Evolutionary conservation across 805 yeast species (phyloP).

Genomic region (Candida ulmi): DNA sequence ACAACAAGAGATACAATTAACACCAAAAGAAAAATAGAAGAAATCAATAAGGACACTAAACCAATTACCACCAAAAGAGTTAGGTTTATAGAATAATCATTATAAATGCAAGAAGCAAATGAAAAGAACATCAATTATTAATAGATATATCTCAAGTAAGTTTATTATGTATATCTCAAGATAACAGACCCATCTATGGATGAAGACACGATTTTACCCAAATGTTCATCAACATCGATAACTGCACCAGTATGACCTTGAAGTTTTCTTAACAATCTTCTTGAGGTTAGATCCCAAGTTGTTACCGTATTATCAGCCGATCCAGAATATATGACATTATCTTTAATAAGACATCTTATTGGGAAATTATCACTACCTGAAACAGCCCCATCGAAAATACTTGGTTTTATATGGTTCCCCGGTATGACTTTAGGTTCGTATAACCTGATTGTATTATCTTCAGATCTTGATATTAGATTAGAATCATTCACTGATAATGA

Average conservation of each 20-base stretch:
- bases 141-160: too few species aligned
- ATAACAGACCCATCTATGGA: slow-evolving; percentile 55
- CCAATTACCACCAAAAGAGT: too few species aligned
- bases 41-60: too few species aligned
- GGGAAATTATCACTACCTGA: slow-evolving; percentile 46
- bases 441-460: slow-evolving; percentile 51
- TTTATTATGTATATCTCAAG: slow-evolving; percentile 35
- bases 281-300: slow-evolving; percentile 53
- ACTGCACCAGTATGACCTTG: slow-evolving; percentile 61
- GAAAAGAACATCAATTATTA: too few species aligned
- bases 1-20: too few species aligned
- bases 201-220: slow-evolving; percentile 37
- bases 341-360: slow-evolving; percentile 41
- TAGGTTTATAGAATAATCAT: background rate
- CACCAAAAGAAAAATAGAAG: too few species aligned
- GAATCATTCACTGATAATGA: slow-evolving; percentile 47
- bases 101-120: too few species aligned
- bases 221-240: slow-evolving; percentile 51
- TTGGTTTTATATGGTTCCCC: slow-evolving; percentile 36
- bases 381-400: slow-evolving; percentile 52
- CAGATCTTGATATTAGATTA: slow-evolving; percentile 42
- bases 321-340: slow-evolving; percentile 48
- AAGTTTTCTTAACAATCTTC: slow-evolving; percentile 40
- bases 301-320: slow-evolving; percentile 55
- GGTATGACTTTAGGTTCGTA: slow-evolving; percentile 41